These are phyloP conservation scores for Alternaria sp. DNA, from an alignment of 2,329 filamentous ascomycete species.

Conservation along the genomic window DNA sequence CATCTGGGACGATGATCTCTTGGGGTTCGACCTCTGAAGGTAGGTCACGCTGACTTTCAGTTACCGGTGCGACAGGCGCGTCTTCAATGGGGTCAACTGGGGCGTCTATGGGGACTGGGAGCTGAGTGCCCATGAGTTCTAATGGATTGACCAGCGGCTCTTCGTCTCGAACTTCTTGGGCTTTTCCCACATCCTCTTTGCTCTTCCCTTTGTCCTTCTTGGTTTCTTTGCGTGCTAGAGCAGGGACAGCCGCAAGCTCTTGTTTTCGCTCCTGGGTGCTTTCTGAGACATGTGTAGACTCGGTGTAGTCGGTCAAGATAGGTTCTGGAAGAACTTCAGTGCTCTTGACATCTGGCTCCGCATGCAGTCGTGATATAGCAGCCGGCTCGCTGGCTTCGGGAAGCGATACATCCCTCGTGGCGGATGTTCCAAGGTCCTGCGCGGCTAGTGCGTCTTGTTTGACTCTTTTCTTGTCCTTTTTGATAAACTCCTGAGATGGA, in stretches of 20 bases:
- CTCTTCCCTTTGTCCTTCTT: slow-evolving; percentile 47
- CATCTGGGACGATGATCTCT: not conserved
- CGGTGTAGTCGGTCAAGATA: not conserved
- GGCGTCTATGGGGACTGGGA: not conserved
- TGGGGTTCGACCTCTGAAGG: not conserved
- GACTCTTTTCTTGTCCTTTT: slow-evolving; percentile 56
- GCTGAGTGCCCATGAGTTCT: not conserved
- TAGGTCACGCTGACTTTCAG: not conserved
- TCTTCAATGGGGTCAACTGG: not conserved
- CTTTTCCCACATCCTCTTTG: slow-evolving; percentile 20
- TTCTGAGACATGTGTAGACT: not conserved
- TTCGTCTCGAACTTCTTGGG: not conserved
- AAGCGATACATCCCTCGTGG: not conserved
- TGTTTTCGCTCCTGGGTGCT: slow-evolving; percentile 11
- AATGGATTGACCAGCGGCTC: not conserved
- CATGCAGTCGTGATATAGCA: not conserved
- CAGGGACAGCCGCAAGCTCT: slow-evolving; percentile 21
- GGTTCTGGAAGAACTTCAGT: not conserved
- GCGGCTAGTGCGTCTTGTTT: slow-evolving; percentile 14
- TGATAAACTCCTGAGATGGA: slow-evolving; percentile 43
- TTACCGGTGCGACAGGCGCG: not conserved
- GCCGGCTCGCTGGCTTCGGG: not conserved
- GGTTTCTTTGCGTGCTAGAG: slow-evolving; percentile 33
- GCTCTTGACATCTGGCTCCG: not conserved
- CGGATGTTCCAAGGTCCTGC: slow-evolving; percentile 1